phyloP scores from a whole-genome alignment of 192 early-diverging fungal species.

The Phycomyces nitens region DNA sequence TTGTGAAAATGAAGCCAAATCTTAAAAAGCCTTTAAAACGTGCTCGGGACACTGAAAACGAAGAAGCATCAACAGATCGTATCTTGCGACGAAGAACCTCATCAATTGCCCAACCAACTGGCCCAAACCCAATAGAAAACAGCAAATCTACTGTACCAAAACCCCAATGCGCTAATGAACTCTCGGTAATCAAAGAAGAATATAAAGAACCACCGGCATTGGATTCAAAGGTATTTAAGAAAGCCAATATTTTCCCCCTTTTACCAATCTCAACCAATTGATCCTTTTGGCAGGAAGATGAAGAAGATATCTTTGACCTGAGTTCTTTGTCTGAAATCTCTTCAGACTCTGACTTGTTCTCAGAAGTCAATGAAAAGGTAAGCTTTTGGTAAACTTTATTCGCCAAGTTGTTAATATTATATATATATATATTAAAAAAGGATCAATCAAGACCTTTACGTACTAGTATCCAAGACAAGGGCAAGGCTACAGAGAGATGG shows the following conservation, averaged over 20 bases:
- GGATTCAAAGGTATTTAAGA: not conserved
- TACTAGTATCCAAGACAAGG: too few species aligned
- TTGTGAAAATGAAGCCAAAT: slow-evolving; percentile 10
- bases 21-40: slow-evolving; percentile 23
- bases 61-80: not conserved
- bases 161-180: too few species aligned
- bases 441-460: too few species aligned
- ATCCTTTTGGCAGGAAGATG: not conserved
- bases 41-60: not conserved
- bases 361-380: slow-evolving; percentile 1
- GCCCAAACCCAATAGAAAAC: not conserved
- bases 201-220: slow-evolving; percentile 1
- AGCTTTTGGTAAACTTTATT: too few species aligned
- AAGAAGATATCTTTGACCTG: slow-evolving; percentile 7
- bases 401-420: too few species aligned
- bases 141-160: not conserved
- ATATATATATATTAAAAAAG: too few species aligned
- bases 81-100: not conserved
- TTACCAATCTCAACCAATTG: not conserved
- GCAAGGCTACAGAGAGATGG: too few species aligned
- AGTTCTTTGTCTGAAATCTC: slow-evolving; percentile 28
- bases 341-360: slow-evolving; percentile 7
- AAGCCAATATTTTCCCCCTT: not conserved
- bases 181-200: not conserved
- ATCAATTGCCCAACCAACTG: not conserved